These are phyloP conservation scores for Lepidium africanum DNA, from an alignment of 345 rosid species.

Conservation along the genomic window DNA sequence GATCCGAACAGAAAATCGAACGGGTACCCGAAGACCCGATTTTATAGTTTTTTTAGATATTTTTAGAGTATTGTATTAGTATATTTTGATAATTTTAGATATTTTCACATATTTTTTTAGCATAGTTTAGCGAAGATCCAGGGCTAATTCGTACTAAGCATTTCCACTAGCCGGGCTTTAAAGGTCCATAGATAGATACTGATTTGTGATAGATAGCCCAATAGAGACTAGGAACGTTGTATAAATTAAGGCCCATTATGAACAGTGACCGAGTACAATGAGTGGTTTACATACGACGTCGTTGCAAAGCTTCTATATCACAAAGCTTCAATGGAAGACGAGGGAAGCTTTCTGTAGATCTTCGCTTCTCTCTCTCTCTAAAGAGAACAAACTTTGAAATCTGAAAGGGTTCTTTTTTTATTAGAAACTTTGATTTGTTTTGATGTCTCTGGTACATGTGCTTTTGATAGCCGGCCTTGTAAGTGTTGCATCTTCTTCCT, in stretches of 20 bases:
- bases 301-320: neutral
- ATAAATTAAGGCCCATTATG: conserved; percentile 5
- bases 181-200: too few relatives aligned
- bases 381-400: neutral
- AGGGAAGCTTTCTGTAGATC: conserved; percentile 26
- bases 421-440: neutral
- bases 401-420: neutral
- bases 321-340: conserved; percentile 1
- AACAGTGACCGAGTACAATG: neutral
- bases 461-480: conserved; percentile 33
- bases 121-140: too few relatives aligned
- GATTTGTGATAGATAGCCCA: neutral
- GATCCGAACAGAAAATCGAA: too few relatives aligned
- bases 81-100: too few relatives aligned
- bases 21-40: too few relatives aligned
- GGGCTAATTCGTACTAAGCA: too few relatives aligned
- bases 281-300: neutral
- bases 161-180: too few relatives aligned
- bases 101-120: too few relatives aligned
- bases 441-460: conserved; percentile 43
- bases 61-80: too few relatives aligned
- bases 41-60: too few relatives aligned
- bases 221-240: neutral
- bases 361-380: conserved; percentile 1
- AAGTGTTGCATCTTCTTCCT: conserved; percentile 30